A percentile compares a stretch with the other conserved stretches of the same genome.
phyloP scores from a whole-genome alignment of 805 yeast genomes.

The Metschnikowia aberdeeniae region DNA sequence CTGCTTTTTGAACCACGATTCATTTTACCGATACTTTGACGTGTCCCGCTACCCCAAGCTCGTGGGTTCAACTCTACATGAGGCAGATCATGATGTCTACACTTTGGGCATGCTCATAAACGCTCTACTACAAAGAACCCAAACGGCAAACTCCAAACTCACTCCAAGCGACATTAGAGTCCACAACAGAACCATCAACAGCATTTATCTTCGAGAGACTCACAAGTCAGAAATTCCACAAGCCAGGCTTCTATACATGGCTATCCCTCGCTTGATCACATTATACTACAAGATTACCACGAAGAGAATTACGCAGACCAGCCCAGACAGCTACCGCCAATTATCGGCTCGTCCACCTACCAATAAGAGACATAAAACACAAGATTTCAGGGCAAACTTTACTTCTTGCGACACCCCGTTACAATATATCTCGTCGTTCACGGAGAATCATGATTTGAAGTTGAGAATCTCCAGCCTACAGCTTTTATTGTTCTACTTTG shows the following conservation, averaged over 20 bases:
- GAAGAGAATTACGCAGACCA: no score
- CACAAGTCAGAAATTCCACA: conserved; percentile 17
- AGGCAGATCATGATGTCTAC: conserved; percentile 12
- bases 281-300: conserved; percentile 27
- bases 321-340: background rate
- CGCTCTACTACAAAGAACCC: conserved; percentile 17
- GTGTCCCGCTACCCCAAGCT: conserved; percentile 22
- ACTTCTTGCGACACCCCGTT: conserved; percentile 12
- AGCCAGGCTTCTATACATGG: conserved; percentile 42
- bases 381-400: conserved; percentile 2
- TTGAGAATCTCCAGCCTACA: conserved; percentile 24
- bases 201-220: conserved; percentile 27
- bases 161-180: conserved; percentile 13
- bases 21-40: conserved; percentile 34
- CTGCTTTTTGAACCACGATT: conserved; percentile 43
- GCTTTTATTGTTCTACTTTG: conserved; percentile 23
- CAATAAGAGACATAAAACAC: conserved; percentile 26
- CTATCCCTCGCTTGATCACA: conserved; percentile 28
- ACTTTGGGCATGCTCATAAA: conserved; percentile 23
- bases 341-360: conserved; percentile 4
- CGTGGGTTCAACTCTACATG: conserved; percentile 17
- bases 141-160: conserved; percentile 12
- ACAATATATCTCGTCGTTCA: conserved; percentile 25
- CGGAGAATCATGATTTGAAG: conserved; percentile 15
- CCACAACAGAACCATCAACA: conserved; percentile 3